phyloP scores from a whole-genome alignment of 768 basidiomycete genomes.

The Hericium coralloides region DNA sequence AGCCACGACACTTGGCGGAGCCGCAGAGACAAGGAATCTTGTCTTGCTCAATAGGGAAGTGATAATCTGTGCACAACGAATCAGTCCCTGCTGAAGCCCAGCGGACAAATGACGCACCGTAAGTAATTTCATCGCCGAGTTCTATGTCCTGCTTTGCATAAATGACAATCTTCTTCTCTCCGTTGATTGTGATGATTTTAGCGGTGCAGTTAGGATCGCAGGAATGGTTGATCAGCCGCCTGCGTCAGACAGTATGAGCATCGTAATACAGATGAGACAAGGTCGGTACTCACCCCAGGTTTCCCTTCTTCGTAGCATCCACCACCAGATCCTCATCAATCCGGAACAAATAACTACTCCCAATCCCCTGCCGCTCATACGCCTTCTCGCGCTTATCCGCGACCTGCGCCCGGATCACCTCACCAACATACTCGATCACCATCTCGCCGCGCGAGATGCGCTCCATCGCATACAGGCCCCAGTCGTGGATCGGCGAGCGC shows the following conservation, averaged over 20 bases:
- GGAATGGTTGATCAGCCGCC: slow-evolving; percentile 97
- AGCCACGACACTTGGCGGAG: slow-evolving; percentile 86
- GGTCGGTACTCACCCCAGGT: slow-evolving; percentile 71
- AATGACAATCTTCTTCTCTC: slow-evolving; percentile 97
- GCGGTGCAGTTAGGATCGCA: slow-evolving; percentile 93
- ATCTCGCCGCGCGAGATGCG: slow-evolving; percentile 89
- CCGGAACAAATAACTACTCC: slow-evolving; percentile 94
- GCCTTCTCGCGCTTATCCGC: slow-evolving; percentile 96
- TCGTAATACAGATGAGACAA: background rate
- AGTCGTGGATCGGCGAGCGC: slow-evolving; percentile 93
- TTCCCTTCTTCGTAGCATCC: slow-evolving; percentile 98
- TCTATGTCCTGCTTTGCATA: slow-evolving; percentile 96
- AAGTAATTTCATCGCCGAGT: slow-evolving; percentile 96
- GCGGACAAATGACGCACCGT: slow-evolving; percentile 56
- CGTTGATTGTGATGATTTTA: slow-evolving; percentile 85
- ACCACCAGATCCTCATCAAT: slow-evolving; percentile 98
- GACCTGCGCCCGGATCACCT: slow-evolving; percentile 89
- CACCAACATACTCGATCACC: slow-evolving; percentile 99
- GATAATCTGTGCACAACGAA: slow-evolving; percentile 61
- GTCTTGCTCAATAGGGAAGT: slow-evolving; percentile 98
- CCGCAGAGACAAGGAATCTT: slow-evolving; percentile 93
- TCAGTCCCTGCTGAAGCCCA: background rate
- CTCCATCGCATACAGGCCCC: slow-evolving; percentile 98
- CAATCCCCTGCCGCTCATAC: slow-evolving; percentile 95
- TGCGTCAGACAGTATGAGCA: slow-evolving; percentile 21